phyloP scores from a whole-genome alignment of 2,329 filamentous ascomycete genomes.

The Xylaria polymorpha region DNA sequence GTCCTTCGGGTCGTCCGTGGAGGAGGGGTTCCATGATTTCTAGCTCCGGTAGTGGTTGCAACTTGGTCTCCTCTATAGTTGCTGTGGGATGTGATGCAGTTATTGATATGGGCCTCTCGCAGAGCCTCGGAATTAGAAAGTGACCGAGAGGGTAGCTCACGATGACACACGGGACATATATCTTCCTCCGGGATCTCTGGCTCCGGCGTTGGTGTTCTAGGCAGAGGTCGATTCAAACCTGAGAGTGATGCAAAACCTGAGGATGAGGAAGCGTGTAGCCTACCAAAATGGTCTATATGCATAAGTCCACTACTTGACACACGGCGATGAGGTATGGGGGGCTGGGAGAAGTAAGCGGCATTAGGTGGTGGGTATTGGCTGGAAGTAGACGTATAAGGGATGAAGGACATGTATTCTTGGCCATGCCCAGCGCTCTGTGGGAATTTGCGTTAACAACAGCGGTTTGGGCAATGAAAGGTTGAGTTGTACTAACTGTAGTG shows the following conservation, averaged over 20 bases:
- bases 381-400: slow-evolving; percentile 15
- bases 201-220: slow-evolving; percentile 49
- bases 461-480: not conserved
- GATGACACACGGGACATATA: slow-evolving; percentile 81
- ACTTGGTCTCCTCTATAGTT: slow-evolving; percentile 56
- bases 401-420: slow-evolving; percentile 31
- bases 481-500: slow-evolving; percentile 59
- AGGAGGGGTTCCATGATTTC: slow-evolving; percentile 45
- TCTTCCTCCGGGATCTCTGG: slow-evolving; percentile 76
- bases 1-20: slow-evolving; percentile 60
- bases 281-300: slow-evolving; percentile 2
- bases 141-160: slow-evolving; percentile 71
- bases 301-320: slow-evolving; percentile 10
- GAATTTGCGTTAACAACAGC: slow-evolving; percentile 22
- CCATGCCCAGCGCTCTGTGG: slow-evolving; percentile 46
- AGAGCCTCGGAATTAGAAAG: slow-evolving; percentile 65
- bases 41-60: slow-evolving; percentile 38
- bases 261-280: slow-evolving; percentile 45
- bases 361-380: slow-evolving; percentile 15
- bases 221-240: slow-evolving; percentile 51
- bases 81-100: slow-evolving; percentile 68
- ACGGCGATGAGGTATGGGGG: slow-evolving; percentile 1
- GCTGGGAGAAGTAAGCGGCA: slow-evolving; percentile 24
- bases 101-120: slow-evolving; percentile 68
- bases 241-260: slow-evolving; percentile 52